These are phyloP conservation scores for Pyronema domesticum DNA, from an alignment of 495 filamentous ascomycete genomes.

Conservation along the genomic window DNA sequence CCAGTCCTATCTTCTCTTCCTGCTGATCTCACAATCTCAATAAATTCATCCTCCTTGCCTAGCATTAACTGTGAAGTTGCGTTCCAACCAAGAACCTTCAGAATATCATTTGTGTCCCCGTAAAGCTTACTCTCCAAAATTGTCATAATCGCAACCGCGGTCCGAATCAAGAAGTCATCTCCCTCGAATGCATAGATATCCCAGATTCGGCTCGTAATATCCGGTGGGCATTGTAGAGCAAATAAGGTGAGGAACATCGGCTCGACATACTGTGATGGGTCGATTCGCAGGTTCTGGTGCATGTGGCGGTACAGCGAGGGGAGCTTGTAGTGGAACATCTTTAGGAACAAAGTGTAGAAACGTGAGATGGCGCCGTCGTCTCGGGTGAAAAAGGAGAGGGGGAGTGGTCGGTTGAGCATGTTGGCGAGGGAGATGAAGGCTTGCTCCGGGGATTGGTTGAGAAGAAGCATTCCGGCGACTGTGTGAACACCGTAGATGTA, in stretches of 20 bases:
- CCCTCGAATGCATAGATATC: slow-evolving; percentile 92
- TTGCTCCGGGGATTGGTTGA: slow-evolving; percentile 49
- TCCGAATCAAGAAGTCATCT: slow-evolving; percentile 60
- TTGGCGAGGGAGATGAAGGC: slow-evolving; percentile 80
- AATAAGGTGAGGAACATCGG: slow-evolving; percentile 37
- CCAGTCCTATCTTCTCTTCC: slow-evolving; percentile 38
- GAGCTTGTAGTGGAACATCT: slow-evolving; percentile 54
- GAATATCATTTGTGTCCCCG: slow-evolving; percentile 34
- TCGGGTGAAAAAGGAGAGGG: slow-evolving; percentile 67
- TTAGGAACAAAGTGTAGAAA: slow-evolving; percentile 52
- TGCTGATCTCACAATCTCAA: slow-evolving; percentile 46
- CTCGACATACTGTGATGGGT: slow-evolving; percentile 34
- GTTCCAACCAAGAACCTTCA: slow-evolving; percentile 38
- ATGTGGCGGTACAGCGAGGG: slow-evolving; percentile 55
- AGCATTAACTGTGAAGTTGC: slow-evolving; percentile 18
- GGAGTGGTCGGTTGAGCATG: slow-evolving; percentile 69
- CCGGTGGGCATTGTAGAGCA: slow-evolving; percentile 40
- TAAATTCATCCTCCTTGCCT: slow-evolving; percentile 50
- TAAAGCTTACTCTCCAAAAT: slow-evolving; percentile 45
- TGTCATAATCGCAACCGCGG: slow-evolving; percentile 46
- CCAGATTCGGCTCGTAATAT: slow-evolving; percentile 65
- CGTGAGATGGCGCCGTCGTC: slow-evolving; percentile 56
- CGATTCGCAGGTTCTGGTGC: slow-evolving; percentile 29
- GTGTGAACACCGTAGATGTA: slow-evolving; percentile 70
- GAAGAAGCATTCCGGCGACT: slow-evolving; percentile 73